Percentiles rank a stretch among this genome's conserved stretches.
These are phyloP conservation scores for Pisolithus thermaeus DNA, from an alignment of 1,284 basidiomycete genomes.

Conservation along the genomic window DNA sequence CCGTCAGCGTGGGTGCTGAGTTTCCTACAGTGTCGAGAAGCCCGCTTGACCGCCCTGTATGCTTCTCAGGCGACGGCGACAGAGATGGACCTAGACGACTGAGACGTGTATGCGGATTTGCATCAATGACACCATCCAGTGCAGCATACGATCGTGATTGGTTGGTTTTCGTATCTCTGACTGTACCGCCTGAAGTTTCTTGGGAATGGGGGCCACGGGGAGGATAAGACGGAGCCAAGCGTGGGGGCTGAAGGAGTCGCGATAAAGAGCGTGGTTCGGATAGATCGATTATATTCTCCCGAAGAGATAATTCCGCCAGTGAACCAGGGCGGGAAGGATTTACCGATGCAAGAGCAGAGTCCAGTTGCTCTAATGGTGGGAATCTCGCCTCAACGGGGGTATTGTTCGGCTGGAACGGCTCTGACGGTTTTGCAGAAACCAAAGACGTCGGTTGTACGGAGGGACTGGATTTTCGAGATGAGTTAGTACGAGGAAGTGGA, in stretches of 20 bases:
- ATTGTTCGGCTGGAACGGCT: conserved; percentile 30
- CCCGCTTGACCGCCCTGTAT: conserved; percentile 8
- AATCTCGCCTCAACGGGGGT: conserved; percentile 61
- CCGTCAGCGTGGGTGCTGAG: neutral
- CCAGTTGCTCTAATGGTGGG: conserved; percentile 73
- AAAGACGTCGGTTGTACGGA: conserved; percentile 13
- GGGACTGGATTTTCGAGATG: conserved; percentile 16
- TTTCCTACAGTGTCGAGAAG: conserved; percentile 16
- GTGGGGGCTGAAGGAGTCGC: conserved; percentile 13
- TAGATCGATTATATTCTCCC: conserved; percentile 14
- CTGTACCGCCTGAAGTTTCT: conserved; percentile 50
- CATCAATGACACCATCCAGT: conserved; percentile 11
- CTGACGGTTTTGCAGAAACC: conserved; percentile 16
- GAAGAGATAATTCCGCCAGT: conserved; percentile 11
- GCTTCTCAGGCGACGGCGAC: conserved; percentile 20
- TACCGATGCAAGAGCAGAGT: conserved; percentile 47
- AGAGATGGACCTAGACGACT: conserved; percentile 21
- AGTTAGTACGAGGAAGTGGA: conserved; percentile 18
- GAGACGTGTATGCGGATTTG: conserved; percentile 18
- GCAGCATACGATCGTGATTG: conserved; percentile 6
- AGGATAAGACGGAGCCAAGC: conserved; percentile 7
- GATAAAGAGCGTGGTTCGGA: conserved; percentile 20
- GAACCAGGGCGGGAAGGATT: conserved; percentile 14
- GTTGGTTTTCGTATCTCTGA: conserved; percentile 37
- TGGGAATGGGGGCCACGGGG: conserved; percentile 35